Evolutionary conservation across 257 asterid species (phyloP).

Genomic region (Primulina eburnea): DNA sequence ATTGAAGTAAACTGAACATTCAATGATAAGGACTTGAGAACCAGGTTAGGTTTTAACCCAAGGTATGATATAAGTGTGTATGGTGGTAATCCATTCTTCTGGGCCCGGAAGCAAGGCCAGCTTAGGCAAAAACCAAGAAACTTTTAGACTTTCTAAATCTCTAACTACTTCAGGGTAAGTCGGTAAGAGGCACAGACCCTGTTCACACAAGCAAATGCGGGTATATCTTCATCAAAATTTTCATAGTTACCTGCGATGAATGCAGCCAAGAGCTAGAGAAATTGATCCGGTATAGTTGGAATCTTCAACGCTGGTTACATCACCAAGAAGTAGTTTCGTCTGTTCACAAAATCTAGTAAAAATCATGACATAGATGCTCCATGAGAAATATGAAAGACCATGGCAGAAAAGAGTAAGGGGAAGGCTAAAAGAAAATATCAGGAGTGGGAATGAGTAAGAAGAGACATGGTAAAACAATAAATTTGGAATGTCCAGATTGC

Average conservation of each 20-base stretch:
- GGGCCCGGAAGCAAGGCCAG: conserved; percentile 18
- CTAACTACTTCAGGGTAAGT: not conserved
- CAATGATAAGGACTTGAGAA: conserved; percentile 9
- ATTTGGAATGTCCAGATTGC: not conserved
- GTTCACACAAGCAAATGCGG: conserved; percentile 12
- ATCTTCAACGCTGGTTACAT: conserved; percentile 54
- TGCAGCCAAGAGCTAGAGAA: conserved; percentile 93
- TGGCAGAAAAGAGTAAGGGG: conserved; percentile 13
- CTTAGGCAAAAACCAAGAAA: conserved; percentile 12
- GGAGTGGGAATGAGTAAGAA: not conserved
- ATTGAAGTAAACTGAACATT: conserved; percentile 7
- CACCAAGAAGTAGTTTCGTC: conserved; percentile 84
- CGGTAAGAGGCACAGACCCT: not conserved
- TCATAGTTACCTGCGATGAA: conserved; percentile 83
- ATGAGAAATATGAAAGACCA: conserved; percentile 18
- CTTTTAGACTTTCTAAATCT: not conserved
- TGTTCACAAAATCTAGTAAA: conserved; percentile 42
- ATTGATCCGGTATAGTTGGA: conserved; percentile 79
- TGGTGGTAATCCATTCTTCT: conserved; percentile 7
- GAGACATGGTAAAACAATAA: not conserved
- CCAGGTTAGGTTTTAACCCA: conserved; percentile 8
- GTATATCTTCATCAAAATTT: conserved; percentile 17
- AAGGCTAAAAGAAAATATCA: conserved; percentile 3
- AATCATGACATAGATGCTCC: conserved; percentile 27
- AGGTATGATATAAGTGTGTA: not conserved